Base-by-base conservation (phyloP, 768 basidiomycete species). In the Leccinum variicolor region DNA sequence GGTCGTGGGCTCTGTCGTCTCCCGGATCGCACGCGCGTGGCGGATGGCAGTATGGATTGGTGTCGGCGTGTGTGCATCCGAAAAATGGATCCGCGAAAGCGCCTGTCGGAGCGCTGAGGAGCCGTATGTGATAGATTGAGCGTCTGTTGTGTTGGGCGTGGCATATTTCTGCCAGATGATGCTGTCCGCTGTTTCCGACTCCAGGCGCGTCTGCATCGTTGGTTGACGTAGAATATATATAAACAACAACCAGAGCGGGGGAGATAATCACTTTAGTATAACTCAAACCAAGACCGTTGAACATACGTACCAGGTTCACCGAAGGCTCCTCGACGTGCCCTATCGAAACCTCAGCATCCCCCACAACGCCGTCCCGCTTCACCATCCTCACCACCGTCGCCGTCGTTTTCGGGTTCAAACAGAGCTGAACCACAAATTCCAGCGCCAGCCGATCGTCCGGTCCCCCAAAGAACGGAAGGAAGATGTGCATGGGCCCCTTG, bases 381-480 rank as follows among this genome's bases (percentile, higher is more conserved):
- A 68, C 69, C 57, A 96, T 74, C 63, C 86, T 79, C 51, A 94
- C 70, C 4, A 95, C 84, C 1, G 90, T 94, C 11, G 92, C 96
- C 7, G 76, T 81, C 11, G 90, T 79, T 54, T 75, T 76, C 14
- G 81, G 76, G 61, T 87, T 88, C 57, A 80, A 76, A 69, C 91
- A 94, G 28, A 97, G 76, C 72, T 95, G 94, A 14, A 89, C 81
- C 19, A 91, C 88, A 64, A 98, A 85, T 31, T 89, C 84, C 34
- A 98, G 75, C 0, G 93, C 92, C 19, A 94, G 78, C 3, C 96
- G 80, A 68, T 97, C 95, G 70, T 98, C 96, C 0, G 93, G 89
- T 0, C 95, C 96, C 26, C 96, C 95, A 69, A 93, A 90, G 81
- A 98, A 98, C 0, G 93, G 90, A 15, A 97, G 66, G 74, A 93